Conservation (phyloP, 352 stramenopile genomes). For the Discostella stelligera region DNA sequence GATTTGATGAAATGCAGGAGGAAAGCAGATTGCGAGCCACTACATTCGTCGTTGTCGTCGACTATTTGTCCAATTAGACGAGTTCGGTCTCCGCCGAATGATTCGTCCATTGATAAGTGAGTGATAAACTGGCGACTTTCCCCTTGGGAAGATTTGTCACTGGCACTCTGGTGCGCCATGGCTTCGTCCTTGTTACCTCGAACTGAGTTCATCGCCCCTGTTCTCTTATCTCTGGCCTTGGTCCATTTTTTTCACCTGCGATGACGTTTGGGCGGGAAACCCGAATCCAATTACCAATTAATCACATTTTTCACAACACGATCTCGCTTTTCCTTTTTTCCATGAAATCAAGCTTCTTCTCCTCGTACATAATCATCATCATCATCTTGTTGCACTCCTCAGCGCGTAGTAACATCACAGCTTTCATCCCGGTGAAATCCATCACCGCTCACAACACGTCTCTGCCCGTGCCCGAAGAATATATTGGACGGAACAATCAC, state of each 20-base stretch:
- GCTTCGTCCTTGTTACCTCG: background rate
- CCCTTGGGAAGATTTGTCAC: background rate
- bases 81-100: slow-evolving; percentile 5
- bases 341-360: background rate
- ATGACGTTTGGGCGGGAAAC: too few species aligned
- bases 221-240: background rate
- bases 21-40: slow-evolving; percentile 21
- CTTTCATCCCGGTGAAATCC: background rate
- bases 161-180: slow-evolving; percentile 10
- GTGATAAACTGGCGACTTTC: slow-evolving; percentile 31
- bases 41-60: slow-evolving; percentile 2
- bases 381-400: background rate
- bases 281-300: too few species aligned
- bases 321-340: too few species aligned
- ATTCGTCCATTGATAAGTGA: slow-evolving; percentile 47
- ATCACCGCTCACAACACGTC: slow-evolving; percentile 3
- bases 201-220: background rate
- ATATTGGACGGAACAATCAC: background rate
- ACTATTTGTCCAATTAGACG: slow-evolving; percentile 7
- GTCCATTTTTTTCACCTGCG: too few species aligned
- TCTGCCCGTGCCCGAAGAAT: background rate
- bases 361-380: background rate
- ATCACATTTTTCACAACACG: too few species aligned
- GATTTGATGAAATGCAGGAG: slow-evolving; percentile 37
- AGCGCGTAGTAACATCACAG: background rate